Base-by-base conservation (phyloP, 495 filamentous ascomycete species). In the Annulohypoxylon moriforme region DNA sequence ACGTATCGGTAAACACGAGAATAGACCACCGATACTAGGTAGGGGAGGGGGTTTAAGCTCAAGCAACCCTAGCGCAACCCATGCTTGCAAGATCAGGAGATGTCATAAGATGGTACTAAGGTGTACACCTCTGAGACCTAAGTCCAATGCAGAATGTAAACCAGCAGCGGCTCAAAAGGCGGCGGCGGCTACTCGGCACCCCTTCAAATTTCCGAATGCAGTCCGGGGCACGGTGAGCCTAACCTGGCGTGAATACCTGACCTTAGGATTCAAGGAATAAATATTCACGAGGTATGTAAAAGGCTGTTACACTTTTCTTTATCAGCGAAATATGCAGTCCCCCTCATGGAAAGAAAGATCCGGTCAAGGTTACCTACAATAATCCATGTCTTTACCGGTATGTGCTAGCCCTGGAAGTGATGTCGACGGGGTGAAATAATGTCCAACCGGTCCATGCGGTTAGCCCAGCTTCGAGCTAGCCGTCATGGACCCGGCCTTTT, bases 41-140 rank as follows among this genome's bases (percentile, higher is more conserved):
- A 46, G 56, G 61, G 58, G 27, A 36, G 36, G 60, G 46, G 46
- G 47, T 60, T 38, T 36, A 49, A 56, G 14, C 49, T 69, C 36
- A 42, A 66, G 56, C 49, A 66, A 58, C 65, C 70, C 65, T 69
- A 36, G 60, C 65, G 49, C 33, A 64, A 53, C 56, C 56, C 60
- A 68, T 62, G 66, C 40, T 50, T 58, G 33, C 61, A 50, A 69
- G 62, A 73, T 73, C 71, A 73, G 71, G 60, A 69, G 62, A 73
- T 52, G 66, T 73, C 71, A 73, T 69, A 22, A 73, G 66, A 66
- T 52, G 22, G 62, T 59, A 64, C 42, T 24, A 24, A 47, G 29
- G 38, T 66, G 57, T 52, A 67, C 42, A 46, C 20, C 40, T 24
- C 8, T 58, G 47, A 60, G 59, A 64, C 27, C 8, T 58, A 56